These are phyloP conservation scores for Ascobolus immersus DNA, from an alignment of 495 filamentous ascomycete species.

Conservation along the genomic window DNA sequence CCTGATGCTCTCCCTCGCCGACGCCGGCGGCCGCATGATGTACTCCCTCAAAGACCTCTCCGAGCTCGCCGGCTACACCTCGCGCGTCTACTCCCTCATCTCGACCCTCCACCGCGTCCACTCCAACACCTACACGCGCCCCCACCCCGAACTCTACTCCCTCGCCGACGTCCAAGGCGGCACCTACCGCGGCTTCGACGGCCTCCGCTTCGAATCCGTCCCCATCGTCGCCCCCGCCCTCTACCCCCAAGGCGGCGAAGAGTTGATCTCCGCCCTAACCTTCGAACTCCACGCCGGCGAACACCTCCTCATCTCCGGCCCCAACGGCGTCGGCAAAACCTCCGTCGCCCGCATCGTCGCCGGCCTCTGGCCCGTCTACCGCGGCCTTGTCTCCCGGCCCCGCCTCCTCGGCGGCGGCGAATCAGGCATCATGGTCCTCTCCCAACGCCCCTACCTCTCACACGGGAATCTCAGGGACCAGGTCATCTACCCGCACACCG, in stretches of 20 bases:
- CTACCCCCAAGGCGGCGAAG: slow-evolving; percentile 65
- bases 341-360: slow-evolving; percentile 73
- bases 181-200: slow-evolving; percentile 77
- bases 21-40: slow-evolving; percentile 96
- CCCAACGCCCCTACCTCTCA: slow-evolving; percentile 78
- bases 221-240: slow-evolving; percentile 72
- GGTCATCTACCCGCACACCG: slow-evolving; percentile 91
- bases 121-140: slow-evolving; percentile 56
- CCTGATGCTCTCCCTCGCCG: slow-evolving; percentile 88
- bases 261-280: slow-evolving; percentile 66
- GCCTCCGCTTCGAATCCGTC: slow-evolving; percentile 77
- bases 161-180: slow-evolving; percentile 79
- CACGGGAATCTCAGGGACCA: slow-evolving; percentile 92
- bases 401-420: slow-evolving; percentile 20
- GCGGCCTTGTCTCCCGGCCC: slow-evolving; percentile 67
- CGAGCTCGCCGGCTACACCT: slow-evolving; percentile 84
- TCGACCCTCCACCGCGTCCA: slow-evolving; percentile 85
- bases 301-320: slow-evolving; percentile 79
- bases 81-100: slow-evolving; percentile 82
- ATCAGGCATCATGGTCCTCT: slow-evolving; percentile 86
- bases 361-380: slow-evolving; percentile 89
- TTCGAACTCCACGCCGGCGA: slow-evolving; percentile 73
- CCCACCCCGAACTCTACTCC: slow-evolving; percentile 59
- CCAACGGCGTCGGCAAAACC: slow-evolving; percentile 86
- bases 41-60: slow-evolving; percentile 97